Base-by-base conservation (phyloP, 306 rosid genomes). In the Dalbergia oliveri region DNA sequence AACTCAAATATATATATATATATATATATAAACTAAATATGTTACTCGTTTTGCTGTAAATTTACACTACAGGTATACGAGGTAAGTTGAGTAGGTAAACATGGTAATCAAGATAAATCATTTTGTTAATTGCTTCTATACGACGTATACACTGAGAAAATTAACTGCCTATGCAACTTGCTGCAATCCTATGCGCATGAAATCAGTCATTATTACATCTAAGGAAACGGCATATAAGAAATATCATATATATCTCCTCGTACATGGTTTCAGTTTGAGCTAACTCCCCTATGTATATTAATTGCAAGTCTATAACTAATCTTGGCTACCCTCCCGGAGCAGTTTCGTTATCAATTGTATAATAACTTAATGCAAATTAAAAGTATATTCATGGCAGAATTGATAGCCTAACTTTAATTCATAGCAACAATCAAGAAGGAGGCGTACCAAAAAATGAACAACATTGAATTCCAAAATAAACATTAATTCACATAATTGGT, bases 101-200 rank as follows among this genome's bases (percentile, higher is more conserved):
- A 69, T n/a, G 47, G 8, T 51, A 70, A 70, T 63, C 21, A 34
- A 49, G 63, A 63, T 47, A 57, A 54, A 66, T 66, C 57, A 66
- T 77, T 41, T 23, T 78, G 74, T 21, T 57, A 5, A 57, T 54
- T 78, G 82, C 75, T 67, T 77, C 68, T 4, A 11, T 67, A 56
- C 37, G 49, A 66, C 47, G 81, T 66, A 77, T 66, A 77, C 54
- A 47, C 26, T 51, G 21, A 66, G 49, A 26, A 57, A 15, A 26
- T 56, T 53, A 54, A 9, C 8, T 58, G 44, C 23, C 44, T 31
- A 33, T 33, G 19, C 67, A 62, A 62, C 9, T 8, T 44, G 11
- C 21, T 37, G 39, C 26, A 66, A 66, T 39, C 57, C 18, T 68
- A 57, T 65, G 23, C 43, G 31, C 60, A 41, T 57, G 82, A n/a